Conservation (phyloP, 495 filamentous ascomycete genomes). For the Barbatosphaeria neglecta region DNA sequence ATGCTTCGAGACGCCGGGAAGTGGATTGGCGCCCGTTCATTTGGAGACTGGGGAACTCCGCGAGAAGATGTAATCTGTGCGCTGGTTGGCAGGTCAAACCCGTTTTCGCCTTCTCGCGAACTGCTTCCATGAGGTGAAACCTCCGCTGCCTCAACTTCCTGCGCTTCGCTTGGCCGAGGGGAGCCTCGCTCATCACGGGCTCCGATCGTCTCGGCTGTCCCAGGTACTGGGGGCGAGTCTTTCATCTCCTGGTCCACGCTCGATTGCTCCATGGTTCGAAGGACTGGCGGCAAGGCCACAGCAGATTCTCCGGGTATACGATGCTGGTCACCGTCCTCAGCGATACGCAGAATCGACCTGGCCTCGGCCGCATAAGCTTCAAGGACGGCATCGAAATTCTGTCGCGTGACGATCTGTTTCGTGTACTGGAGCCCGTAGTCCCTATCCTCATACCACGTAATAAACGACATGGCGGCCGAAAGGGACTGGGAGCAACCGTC, state of each 20-base stretch:
- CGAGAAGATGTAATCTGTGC: no score
- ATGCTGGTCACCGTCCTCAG: background rate
- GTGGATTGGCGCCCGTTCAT: no score
- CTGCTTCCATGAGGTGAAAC: no score
- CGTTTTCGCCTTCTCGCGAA: no score
- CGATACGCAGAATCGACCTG: constrained; percentile 1
- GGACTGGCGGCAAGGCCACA: background rate
- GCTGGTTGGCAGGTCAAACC: no score
- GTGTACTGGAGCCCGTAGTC: constrained; percentile 25
- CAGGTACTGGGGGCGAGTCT: background rate
- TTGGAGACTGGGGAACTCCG: no score
- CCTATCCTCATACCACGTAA: constrained; percentile 34
- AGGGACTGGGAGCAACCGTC: constrained; percentile 3
- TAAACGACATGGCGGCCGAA: constrained; percentile 15
- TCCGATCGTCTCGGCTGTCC: no score
- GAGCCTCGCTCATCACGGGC: no score
- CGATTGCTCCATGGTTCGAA: background rate
- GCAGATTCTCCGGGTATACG: background rate
- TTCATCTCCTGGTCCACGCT: background rate
- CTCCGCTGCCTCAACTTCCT: no score
- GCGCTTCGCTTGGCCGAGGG: no score
- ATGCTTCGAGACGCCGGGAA: no score
- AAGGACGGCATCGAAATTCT: constrained; percentile 18
- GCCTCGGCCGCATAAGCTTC: constrained; percentile 8
- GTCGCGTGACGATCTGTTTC: constrained; percentile 19